Evolutionary conservation across 139 green algal species (phyloP).

Genomic region (Tetraselmis chui): DNA sequence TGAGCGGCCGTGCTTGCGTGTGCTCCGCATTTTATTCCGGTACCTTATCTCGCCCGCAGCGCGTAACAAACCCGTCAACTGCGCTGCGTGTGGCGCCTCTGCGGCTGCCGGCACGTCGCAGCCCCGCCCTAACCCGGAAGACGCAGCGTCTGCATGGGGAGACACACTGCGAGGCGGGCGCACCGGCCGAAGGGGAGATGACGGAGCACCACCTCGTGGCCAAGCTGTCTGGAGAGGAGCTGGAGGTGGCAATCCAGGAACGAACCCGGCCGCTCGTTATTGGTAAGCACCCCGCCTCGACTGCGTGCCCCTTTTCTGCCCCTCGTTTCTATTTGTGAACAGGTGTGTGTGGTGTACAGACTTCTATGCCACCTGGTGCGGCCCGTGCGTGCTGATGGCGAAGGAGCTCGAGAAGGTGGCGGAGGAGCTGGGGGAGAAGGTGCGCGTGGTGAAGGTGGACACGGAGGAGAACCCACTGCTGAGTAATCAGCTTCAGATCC

Average conservation of each 20-base stretch:
- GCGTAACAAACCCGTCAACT: no score
- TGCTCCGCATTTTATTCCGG: no score
- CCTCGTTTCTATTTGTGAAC: no score
- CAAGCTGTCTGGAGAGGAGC: slow-evolving; percentile 69
- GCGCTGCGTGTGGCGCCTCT: no score
- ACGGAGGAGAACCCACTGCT: slow-evolving; percentile 86
- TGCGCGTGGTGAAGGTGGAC: slow-evolving; percentile 89
- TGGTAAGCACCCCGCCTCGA: slow-evolving; percentile 20
- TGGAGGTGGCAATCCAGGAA: slow-evolving; percentile 70
- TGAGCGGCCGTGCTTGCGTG: no score
- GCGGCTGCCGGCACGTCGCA: no score
- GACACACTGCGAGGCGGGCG: not conserved
- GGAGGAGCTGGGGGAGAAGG: slow-evolving; percentile 41
- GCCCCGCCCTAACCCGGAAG: no score
- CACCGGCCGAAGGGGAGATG: not conserved
- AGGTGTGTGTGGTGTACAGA: not conserved
- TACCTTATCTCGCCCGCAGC: no score
- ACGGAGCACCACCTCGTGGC: slow-evolving; percentile 17
- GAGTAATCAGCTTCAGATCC: slow-evolving; percentile 74
- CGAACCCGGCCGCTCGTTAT: slow-evolving; percentile 74
- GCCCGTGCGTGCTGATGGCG: slow-evolving; percentile 64
- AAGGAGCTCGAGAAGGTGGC: slow-evolving; percentile 76
- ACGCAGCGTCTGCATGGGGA: no score
- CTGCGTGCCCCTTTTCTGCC: no score
- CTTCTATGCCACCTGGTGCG: slow-evolving; percentile 27